Base-by-base conservation (phyloP, 345 rosid species). In the Eutrema heterophyllum region DNA sequence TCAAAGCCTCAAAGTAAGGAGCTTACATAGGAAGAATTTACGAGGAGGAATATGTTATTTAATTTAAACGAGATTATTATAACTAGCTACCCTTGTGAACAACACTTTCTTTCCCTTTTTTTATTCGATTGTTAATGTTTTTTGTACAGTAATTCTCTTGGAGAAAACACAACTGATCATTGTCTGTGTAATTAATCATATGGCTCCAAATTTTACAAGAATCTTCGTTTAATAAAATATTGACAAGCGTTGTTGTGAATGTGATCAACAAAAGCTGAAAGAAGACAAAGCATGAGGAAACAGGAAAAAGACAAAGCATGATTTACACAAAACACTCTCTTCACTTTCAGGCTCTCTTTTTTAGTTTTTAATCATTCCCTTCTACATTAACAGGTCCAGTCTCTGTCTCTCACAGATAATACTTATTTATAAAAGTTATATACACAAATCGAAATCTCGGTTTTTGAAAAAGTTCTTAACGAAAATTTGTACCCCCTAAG, bases 231-330 rank as follows among this genome's bases (percentile, higher is more conserved):
- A 21, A 16, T 62, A 38, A 55, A 48, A 27, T 53, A 48, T 21
- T 26, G 26, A 45, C 5, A 41, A 71, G 67, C 3, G 18, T 56
- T 57, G 64, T 57, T 49, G 72, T 57, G 76, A 77, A 64, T 77
- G 77, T 71, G 72, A 71, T 70, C 43, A 77, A 65, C 62, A 77
- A 77, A 77, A 66, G 80, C 76, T 64, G 80, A 50, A 51, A 71
- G 76, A 77, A 71, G 77, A 77, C 77, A 71, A 66, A 77, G 80
- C 76, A 71, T 77, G 77, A 71, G 76, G 68, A 77, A 71, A 77
- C 80, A 71, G 64, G 75, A 65, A 71, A 76, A 77, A 77, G 80
- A 77, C 80, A 77, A 77, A 77, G 80, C 80, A 77, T 77, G 80
- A 77, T 71, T 56, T 71, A 64, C 43, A 65, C 72, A 64, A 66